Conservation (phyloP, 2,329 filamentous ascomycete genomes). For the Sporothrix curviconia region DNA sequence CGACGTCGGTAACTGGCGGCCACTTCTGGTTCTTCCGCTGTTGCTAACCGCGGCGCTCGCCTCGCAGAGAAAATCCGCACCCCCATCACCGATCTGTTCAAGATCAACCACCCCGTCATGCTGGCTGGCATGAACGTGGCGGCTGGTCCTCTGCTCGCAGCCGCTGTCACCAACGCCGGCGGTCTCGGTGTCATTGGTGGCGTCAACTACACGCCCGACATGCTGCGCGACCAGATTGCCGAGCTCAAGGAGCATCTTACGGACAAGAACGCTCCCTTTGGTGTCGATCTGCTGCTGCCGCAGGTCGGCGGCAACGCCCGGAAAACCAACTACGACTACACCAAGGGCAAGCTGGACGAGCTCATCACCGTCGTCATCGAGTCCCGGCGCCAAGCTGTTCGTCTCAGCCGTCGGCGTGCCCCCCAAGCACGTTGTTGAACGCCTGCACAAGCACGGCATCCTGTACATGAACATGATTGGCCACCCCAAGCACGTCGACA, state of each 20-base stretch:
- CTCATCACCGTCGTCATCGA: slow-evolving; percentile 90
- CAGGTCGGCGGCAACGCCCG: slow-evolving; percentile 91
- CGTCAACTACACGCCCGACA: slow-evolving; percentile 91
- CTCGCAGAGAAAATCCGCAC: slow-evolving; percentile 77
- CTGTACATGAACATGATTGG: slow-evolving; percentile 99
- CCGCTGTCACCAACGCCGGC: slow-evolving; percentile 93
- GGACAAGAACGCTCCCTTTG: slow-evolving; percentile 92
- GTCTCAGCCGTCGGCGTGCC: slow-evolving; percentile 95
- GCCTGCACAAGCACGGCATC: slow-evolving; percentile 78
- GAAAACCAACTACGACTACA: slow-evolving; percentile 99
- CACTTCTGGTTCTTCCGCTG: not conserved
- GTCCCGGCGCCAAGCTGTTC: slow-evolving; percentile 82
- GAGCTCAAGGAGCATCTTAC: slow-evolving; percentile 84
- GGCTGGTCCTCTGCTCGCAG: slow-evolving; percentile 90
- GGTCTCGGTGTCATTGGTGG: slow-evolving; percentile 95
- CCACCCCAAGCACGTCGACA: slow-evolving; percentile 97
- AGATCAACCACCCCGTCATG: slow-evolving; percentile 94
- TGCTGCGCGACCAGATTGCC: slow-evolving; percentile 89
- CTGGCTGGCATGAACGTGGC: slow-evolving; percentile 99
- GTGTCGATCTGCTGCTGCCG: slow-evolving; percentile 86
- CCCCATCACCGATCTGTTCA: slow-evolving; percentile 87
- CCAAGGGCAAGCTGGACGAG: slow-evolving; percentile 93
- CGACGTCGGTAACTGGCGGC: not conserved
- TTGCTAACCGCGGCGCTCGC: not conserved
- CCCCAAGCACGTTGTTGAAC: slow-evolving; percentile 80